Conservation (phyloP, 805 yeast genomes). For the Cyberlindnera maritima region DNA sequence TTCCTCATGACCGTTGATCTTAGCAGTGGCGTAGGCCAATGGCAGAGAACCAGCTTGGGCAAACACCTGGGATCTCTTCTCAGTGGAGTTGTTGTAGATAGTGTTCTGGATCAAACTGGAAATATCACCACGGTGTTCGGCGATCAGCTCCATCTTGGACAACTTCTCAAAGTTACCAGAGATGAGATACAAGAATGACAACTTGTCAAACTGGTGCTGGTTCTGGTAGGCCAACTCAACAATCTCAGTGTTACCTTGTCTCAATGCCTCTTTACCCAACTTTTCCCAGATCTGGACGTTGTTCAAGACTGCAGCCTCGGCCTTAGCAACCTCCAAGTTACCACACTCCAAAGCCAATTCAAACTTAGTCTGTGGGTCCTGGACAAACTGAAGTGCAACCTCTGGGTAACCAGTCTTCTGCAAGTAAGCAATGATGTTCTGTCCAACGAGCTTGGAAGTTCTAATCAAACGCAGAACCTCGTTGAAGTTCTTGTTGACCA, state of each 20-base stretch:
- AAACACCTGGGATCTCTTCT: slow-evolving; percentile 70
- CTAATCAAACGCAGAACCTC: slow-evolving; percentile 90
- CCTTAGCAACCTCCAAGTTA: slow-evolving; percentile 80
- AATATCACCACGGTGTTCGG: slow-evolving; percentile 81
- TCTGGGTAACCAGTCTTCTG: slow-evolving; percentile 97
- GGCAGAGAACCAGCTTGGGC: slow-evolving; percentile 79
- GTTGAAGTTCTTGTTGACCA: slow-evolving; percentile 82
- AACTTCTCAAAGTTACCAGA: slow-evolving; percentile 80
- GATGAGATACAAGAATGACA: slow-evolving; percentile 81
- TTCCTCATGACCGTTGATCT: slow-evolving; percentile 75
- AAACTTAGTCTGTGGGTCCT: slow-evolving; percentile 93
- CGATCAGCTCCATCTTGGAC: slow-evolving; percentile 82
- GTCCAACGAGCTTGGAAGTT: slow-evolving; percentile 91
- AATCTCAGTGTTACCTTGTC: slow-evolving; percentile 82
- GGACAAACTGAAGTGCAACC: slow-evolving; percentile 93
- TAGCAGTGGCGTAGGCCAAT: slow-evolving; percentile 91
- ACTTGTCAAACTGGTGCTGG: slow-evolving; percentile 79
- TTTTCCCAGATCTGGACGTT: slow-evolving; percentile 71
- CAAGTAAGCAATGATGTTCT: slow-evolving; percentile 90
- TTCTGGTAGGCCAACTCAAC: slow-evolving; percentile 90
- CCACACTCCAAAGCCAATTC: slow-evolving; percentile 95
- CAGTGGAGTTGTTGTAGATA: slow-evolving; percentile 69
- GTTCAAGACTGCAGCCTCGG: slow-evolving; percentile 79
- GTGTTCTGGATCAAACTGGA: slow-evolving; percentile 82
- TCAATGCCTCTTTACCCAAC: slow-evolving; percentile 80